Conservation (phyloP, 2,329 filamentous ascomycete species). For the Ophiostoma piceae region DNA sequence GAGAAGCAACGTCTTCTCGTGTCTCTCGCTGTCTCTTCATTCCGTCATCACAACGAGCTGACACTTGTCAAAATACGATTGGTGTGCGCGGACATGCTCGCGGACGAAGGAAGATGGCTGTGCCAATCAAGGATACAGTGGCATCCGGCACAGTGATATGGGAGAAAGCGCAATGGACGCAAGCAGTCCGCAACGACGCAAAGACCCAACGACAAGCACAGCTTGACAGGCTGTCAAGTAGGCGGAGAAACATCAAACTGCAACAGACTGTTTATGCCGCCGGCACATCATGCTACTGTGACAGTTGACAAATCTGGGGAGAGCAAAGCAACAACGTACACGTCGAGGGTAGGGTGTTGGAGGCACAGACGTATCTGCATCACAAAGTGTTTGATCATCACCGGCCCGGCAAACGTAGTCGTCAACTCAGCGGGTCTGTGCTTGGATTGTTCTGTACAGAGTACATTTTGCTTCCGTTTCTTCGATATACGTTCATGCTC, state of each 20-base stretch:
- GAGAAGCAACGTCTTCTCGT: neutral
- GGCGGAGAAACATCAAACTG: neutral
- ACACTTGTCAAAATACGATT: neutral
- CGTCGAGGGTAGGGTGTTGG: neutral
- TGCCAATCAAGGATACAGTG: neutral
- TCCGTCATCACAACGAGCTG: neutral
- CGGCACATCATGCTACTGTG: neutral
- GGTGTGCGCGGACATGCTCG: neutral
- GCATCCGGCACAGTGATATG: neutral
- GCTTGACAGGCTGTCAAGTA: neutral
- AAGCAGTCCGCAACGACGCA: neutral
- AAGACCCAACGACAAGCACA: neutral
- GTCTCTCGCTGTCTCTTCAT: neutral
- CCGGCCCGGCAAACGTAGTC: neutral
- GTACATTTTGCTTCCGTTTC: neutral
- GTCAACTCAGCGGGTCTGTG: neutral
- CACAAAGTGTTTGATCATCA: slow-evolving; percentile 3
- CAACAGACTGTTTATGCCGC: neutral
- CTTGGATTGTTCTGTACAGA: neutral
- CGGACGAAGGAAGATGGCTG: neutral
- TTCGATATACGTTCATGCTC: neutral
- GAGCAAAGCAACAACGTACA: neutral
- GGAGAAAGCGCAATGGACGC: too few relatives aligned
- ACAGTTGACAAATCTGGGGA: neutral
- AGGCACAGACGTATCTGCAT: slow-evolving; percentile 8